These are phyloP conservation scores for Blastomyces percursus DNA, from an alignment of 2,329 filamentous ascomycete genomes.

Conservation along the genomic window DNA sequence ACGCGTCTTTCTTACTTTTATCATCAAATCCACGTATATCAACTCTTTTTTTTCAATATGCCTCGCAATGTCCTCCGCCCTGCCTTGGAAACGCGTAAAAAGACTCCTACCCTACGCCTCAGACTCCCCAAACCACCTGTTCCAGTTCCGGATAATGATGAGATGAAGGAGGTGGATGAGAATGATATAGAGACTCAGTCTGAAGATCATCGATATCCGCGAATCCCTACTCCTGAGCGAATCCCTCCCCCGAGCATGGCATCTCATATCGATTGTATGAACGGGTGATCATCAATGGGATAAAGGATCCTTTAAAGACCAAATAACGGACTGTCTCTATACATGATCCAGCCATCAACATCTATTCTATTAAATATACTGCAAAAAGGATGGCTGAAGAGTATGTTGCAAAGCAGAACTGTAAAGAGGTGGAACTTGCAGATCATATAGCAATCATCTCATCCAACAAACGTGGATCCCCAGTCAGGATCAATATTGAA, in stretches of 20 bases:
- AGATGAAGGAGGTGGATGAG: background rate
- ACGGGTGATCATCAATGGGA: too few relatives aligned
- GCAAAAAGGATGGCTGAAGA: background rate
- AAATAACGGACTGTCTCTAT: background rate
- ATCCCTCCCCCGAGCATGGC: background rate
- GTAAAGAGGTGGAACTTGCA: background rate
- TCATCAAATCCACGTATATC: too few relatives aligned
- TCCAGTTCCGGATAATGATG: background rate
- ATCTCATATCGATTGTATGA: background rate
- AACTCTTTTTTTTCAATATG: too few relatives aligned
- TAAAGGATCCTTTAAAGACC: background rate
- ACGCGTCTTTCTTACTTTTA: too few relatives aligned
- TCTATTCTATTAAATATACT: background rate
- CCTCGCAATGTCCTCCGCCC: too few relatives aligned
- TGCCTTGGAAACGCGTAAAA: too few relatives aligned
- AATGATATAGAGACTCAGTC: background rate
- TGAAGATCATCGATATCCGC: background rate
- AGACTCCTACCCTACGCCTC: too few relatives aligned
- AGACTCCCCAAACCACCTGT: too few relatives aligned
- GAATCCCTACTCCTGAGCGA: background rate
- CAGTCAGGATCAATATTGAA: too few relatives aligned
- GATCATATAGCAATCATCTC: background rate
- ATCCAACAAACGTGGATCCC: background rate
- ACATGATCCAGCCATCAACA: background rate
- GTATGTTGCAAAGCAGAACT: background rate